Conservation (phyloP, 371 early-diverging fungal species). For the Mycotypha africana region DNA sequence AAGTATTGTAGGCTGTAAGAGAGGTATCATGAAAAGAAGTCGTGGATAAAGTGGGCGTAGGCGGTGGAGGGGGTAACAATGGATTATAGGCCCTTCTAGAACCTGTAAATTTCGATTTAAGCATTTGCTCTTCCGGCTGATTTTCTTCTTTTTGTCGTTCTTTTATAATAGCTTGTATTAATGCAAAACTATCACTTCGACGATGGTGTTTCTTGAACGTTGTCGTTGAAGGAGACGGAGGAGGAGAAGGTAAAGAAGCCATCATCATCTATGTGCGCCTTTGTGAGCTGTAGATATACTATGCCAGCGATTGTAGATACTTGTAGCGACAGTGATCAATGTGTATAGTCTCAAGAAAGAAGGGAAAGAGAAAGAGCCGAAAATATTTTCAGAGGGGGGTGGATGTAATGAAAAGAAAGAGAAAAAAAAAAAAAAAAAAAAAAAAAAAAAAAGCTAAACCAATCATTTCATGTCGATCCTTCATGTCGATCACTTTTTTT, state of each 20-base stretch:
- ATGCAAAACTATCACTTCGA: constrained; percentile 29
- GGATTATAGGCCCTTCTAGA: too few relatives aligned
- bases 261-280: background rate
- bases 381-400: too few relatives aligned
- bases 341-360: background rate
- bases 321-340: background rate
- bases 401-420: background rate
- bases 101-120: constrained; percentile 1
- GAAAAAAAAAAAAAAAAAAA: background rate
- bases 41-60: too few relatives aligned
- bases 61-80: too few relatives aligned
- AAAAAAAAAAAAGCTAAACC: background rate
- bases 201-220: constrained; percentile 18
- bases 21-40: too few relatives aligned
- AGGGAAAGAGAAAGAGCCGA: background rate
- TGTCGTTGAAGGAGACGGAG: background rate
- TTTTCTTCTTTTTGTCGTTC: constrained; percentile 30
- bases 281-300: too few relatives aligned
- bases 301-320: too few relatives aligned
- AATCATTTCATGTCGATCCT: background rate
- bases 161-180: constrained; percentile 32
- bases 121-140: background rate
- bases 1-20: too few relatives aligned
- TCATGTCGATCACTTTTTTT: too few relatives aligned
- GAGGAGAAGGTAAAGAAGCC: constrained; percentile 2